These are phyloP conservation scores for Syncephalis fuscata DNA, from an alignment of 371 early-diverging fungal species.

Conservation along the genomic window DNA sequence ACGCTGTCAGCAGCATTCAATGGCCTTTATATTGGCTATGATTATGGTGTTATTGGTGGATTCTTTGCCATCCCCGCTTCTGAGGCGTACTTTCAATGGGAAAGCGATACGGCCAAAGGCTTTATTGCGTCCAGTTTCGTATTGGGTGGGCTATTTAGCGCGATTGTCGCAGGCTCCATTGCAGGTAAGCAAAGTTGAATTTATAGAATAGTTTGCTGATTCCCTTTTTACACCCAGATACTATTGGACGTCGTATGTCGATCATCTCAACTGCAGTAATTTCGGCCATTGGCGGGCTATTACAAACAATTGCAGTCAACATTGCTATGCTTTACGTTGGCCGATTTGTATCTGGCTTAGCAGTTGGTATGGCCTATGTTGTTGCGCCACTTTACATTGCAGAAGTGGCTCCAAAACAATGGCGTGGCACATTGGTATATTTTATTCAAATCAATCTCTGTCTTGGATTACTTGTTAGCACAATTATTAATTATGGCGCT, in stretches of 20 bases:
- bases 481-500: conserved; percentile 2
- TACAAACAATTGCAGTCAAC: neutral
- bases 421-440: conserved; percentile 76
- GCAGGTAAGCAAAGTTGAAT: too few species aligned
- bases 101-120: too few species aligned
- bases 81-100: too few species aligned
- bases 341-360: conserved; percentile 5
- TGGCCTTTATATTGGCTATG: conserved; percentile 50
- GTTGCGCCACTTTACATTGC: conserved; percentile 47
- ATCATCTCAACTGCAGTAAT: neutral
- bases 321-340: conserved; percentile 1
- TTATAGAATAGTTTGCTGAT: too few species aligned
- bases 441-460: conserved; percentile 84
- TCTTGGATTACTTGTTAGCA: conserved; percentile 8
- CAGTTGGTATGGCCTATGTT: conserved; percentile 6
- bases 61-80: conserved; percentile 10
- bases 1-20: too few species aligned
- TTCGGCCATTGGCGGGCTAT: neutral
- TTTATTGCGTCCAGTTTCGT: too few species aligned
- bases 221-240: too few species aligned
- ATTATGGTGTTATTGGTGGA: conserved; percentile 44
- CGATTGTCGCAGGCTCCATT: too few species aligned
- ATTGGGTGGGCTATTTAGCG: too few species aligned
- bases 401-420: conserved; percentile 73
- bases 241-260: conserved; percentile 1